Conservation (phyloP, 2,329 filamentous ascomycete species). For the Xylariales sp. region DNA sequence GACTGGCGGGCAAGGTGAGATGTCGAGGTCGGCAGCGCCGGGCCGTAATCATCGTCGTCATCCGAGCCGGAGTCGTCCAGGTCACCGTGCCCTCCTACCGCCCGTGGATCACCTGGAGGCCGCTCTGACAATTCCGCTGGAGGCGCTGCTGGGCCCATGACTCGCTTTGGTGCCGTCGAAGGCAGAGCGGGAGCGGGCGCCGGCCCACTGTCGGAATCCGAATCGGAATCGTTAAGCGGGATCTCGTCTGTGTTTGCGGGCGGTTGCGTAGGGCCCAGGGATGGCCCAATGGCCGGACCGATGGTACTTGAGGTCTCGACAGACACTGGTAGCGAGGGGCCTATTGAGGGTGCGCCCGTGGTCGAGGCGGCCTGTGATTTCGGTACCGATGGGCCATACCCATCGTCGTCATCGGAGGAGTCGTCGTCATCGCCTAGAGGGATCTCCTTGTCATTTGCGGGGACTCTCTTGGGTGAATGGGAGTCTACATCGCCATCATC, state of each 20-base stretch:
- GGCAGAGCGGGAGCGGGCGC: constrained; percentile 9
- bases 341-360: constrained; percentile 14
- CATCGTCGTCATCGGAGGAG: constrained; percentile 38
- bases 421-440: constrained; percentile 37
- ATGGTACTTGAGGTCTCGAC: constrained; percentile 8
- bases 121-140: constrained; percentile 34
- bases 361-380: constrained; percentile 12
- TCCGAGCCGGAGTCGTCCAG: constrained; percentile 27
- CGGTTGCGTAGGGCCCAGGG: constrained; percentile 13
- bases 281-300: constrained; percentile 4
- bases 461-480: constrained; percentile 42
- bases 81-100: constrained; percentile 7
- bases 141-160: constrained; percentile 38
- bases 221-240: constrained; percentile 12
- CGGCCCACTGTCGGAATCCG: constrained; percentile 15
- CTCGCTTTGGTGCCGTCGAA: constrained; percentile 18
- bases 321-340: constrained; percentile 16
- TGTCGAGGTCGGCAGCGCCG: constrained; percentile 47
- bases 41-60: constrained; percentile 53
- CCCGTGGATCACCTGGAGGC: constrained; percentile 20
- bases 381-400: constrained; percentile 33
- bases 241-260: constrained; percentile 18
- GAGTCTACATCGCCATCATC: constrained; percentile 31
- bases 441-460: constrained; percentile 46
- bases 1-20: constrained; percentile 21